phyloP scores from a whole-genome alignment of 2,329 filamentous ascomycete genomes.

The Colletotrichum sp. region DNA sequence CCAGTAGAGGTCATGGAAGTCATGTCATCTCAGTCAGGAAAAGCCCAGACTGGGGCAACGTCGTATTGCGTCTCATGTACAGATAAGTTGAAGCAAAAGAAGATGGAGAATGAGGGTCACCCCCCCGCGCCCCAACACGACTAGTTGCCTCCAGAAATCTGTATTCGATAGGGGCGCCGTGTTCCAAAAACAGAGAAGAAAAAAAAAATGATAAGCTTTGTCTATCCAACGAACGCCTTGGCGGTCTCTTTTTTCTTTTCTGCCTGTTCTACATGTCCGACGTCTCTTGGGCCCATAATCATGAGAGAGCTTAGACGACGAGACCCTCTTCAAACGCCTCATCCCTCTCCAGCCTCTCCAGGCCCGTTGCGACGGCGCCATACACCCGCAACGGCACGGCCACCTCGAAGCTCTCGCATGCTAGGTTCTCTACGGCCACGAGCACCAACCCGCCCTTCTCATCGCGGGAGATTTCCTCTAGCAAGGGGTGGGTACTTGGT shows the following conservation, averaged over 20 bases:
- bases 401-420: conserved; percentile 91
- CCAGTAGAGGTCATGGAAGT: background rate
- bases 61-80: background rate
- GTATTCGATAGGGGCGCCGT: background rate
- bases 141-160: background rate
- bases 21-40: background rate
- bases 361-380: conserved; percentile 61
- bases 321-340: conserved; percentile 55
- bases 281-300: background rate
- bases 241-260: background rate
- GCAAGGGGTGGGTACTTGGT: conserved; percentile 52
- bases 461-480: conserved; percentile 81
- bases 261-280: background rate
- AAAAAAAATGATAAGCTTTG: background rate
- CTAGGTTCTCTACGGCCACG: conserved; percentile 77
- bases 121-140: background rate
- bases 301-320: conserved; percentile 33
- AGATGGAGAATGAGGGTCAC: background rate
- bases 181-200: background rate
- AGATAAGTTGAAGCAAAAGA: background rate
- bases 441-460: conserved; percentile 76
- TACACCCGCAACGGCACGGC: conserved; percentile 85
- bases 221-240: conserved; percentile 16
- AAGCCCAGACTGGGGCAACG: background rate
- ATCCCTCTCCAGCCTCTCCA: conserved; percentile 61